Conservation (phyloP, 768 basidiomycete species). For the Lactarius sp. region DNA sequence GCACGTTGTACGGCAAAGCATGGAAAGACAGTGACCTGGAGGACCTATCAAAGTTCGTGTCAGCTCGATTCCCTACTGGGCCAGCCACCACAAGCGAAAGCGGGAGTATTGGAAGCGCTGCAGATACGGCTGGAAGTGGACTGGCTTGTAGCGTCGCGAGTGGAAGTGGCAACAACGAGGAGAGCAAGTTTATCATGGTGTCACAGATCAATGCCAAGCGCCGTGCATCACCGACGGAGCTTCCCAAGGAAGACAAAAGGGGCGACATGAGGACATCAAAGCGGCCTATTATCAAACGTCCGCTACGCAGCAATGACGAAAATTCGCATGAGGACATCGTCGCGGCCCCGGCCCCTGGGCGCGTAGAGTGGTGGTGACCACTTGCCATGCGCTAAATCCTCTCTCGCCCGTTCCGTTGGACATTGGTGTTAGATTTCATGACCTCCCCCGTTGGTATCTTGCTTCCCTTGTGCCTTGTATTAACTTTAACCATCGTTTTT, state of each 20-base stretch:
- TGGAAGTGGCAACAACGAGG: slow-evolving; percentile 5
- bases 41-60: slow-evolving; percentile 26
- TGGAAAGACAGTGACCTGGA: slow-evolving; percentile 22
- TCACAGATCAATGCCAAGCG: slow-evolving; percentile 51
- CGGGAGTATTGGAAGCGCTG: slow-evolving; percentile 6
- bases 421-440: neutral
- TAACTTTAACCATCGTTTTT: neutral
- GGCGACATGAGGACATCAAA: slow-evolving; percentile 56
- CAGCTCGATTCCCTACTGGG: slow-evolving; percentile 17
- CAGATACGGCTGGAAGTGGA: neutral
- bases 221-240: slow-evolving; percentile 66
- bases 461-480: neutral
- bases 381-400: slow-evolving; percentile 4
- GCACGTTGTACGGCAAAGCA: slow-evolving; percentile 34
- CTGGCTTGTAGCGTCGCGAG: neutral
- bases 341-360: neutral
- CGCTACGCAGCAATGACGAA: slow-evolving; percentile 30
- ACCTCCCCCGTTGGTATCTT: neutral
- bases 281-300: slow-evolving; percentile 61
- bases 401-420: neutral
- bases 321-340: neutral
- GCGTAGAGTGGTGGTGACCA: neutral
- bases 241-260: slow-evolving; percentile 53
- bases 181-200: slow-evolving; percentile 10
- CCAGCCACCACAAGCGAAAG: slow-evolving; percentile 11